phyloP scores from a whole-genome alignment of 1,284 basidiomycete species.

The Melanopsichium pennsylvanicum region DNA sequence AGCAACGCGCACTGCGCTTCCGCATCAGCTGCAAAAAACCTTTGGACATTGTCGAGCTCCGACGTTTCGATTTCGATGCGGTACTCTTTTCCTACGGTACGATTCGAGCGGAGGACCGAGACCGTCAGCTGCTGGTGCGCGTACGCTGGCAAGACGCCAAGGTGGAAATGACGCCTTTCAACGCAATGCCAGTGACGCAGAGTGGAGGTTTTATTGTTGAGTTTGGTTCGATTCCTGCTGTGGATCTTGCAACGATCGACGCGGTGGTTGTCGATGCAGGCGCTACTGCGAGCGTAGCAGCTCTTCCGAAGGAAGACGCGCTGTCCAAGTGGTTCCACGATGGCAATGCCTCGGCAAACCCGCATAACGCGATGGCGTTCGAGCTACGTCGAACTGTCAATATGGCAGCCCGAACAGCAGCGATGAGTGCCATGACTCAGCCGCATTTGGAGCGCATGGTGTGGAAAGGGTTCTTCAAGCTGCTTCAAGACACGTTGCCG shows the following conservation, averaged over 20 bases:
- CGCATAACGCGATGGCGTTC: slow-evolving; percentile 33
- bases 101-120: background rate
- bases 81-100: slow-evolving; percentile 70
- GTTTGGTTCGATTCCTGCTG: slow-evolving; percentile 28
- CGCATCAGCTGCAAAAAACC: slow-evolving; percentile 34
- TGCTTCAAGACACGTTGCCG: slow-evolving; percentile 75
- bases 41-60: slow-evolving; percentile 18
- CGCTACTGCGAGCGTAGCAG: slow-evolving; percentile 72
- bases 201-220: slow-evolving; percentile 42
- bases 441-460: slow-evolving; percentile 28
- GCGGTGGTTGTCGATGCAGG: slow-evolving; percentile 71
- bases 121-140: slow-evolving; percentile 25
- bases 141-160: slow-evolving; percentile 46
- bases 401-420: slow-evolving; percentile 70
- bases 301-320: slow-evolving; percentile 73
- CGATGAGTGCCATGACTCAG: slow-evolving; percentile 6
- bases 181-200: slow-evolving; percentile 12
- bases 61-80: slow-evolving; percentile 4
- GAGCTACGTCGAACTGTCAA: slow-evolving; percentile 44
- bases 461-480: slow-evolving; percentile 40
- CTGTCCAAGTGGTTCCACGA: slow-evolving; percentile 77
- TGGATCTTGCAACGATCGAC: slow-evolving; percentile 2
- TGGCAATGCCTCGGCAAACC: slow-evolving; percentile 68
- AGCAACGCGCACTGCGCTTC: slow-evolving; percentile 29
- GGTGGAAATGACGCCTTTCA: slow-evolving; percentile 21